Conservation (phyloP, 176 grass and related monocot species). For the Musa acuminata region DNA sequence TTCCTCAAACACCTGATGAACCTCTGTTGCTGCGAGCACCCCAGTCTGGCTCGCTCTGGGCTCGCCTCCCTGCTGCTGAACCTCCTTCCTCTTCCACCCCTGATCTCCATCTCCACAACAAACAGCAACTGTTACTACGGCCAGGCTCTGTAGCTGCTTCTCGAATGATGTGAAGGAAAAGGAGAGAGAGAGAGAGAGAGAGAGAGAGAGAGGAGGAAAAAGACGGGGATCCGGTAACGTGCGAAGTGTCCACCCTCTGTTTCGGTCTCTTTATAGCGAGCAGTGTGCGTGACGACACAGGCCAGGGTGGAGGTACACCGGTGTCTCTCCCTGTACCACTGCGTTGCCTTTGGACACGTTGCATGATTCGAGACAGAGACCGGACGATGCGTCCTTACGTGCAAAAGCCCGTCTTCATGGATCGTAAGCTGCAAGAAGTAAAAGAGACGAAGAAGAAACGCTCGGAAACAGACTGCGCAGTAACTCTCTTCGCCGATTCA, state of each 20-base stretch:
- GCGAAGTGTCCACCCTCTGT: neutral
- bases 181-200: neutral
- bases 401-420: too few species aligned
- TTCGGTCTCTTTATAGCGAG: too few species aligned
- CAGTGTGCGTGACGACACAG: too few species aligned
- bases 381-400: too few species aligned
- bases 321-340: too few species aligned
- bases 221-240: neutral
- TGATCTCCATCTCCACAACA: conserved; percentile 28
- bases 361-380: too few species aligned
- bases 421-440: too few species aligned
- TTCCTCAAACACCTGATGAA: conserved; percentile 41
- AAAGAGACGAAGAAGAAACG: too few species aligned
- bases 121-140: neutral
- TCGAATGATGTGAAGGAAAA: neutral
- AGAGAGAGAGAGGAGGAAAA: neutral
- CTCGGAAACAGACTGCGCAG: too few species aligned
- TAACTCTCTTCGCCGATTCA: too few species aligned
- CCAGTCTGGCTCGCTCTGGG: conserved; percentile 46
- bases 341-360: too few species aligned
- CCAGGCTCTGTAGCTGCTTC: neutral
- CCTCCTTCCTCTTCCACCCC: conserved; percentile 28
- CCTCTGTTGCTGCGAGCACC: conserved; percentile 26
- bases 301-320: too few species aligned
- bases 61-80: conserved; percentile 48